A percentile compares a stretch with the other conserved stretches of the same genome.
Evolutionary conservation across 75 land plant genomes (phyloP).

Genomic region (Sequoiadendron giganteum): DNA sequence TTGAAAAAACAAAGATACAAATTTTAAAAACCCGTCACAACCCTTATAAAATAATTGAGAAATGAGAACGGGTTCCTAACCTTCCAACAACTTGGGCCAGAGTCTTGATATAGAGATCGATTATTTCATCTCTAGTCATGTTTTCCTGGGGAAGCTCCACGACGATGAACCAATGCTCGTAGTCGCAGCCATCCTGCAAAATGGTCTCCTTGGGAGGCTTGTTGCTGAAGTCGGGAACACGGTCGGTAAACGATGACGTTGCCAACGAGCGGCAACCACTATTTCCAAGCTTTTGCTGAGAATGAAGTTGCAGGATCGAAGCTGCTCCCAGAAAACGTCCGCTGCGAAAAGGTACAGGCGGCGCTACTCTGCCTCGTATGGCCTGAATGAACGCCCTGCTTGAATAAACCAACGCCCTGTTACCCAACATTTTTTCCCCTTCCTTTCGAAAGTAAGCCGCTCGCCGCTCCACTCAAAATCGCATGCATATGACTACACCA

Average conservation of each 20-base stretch:
- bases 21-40: neutral
- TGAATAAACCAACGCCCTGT: neutral
- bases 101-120: slow-evolving; percentile 48
- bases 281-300: neutral
- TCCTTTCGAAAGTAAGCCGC: neutral
- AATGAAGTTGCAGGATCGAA: neutral
- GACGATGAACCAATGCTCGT: slow-evolving; percentile 58
- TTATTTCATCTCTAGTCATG: slow-evolving; percentile 44
- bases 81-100: slow-evolving; percentile 48
- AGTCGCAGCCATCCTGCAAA: slow-evolving; percentile 49
- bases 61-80: neutral
- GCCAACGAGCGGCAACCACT: neutral
- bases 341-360: neutral
- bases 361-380: neutral
- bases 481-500: no score
- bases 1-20: neutral
- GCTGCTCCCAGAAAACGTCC: neutral
- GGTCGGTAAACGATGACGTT: neutral
- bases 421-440: neutral
- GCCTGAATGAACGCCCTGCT: neutral
- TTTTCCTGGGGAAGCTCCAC: slow-evolving; percentile 44
- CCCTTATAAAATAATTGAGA: neutral
- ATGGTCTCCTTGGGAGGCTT: slow-evolving; percentile 31
- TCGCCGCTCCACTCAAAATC: no score
- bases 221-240: neutral